These are phyloP conservation scores for Raffaelea albimanens DNA, from an alignment of 2,329 filamentous ascomycete genomes.

Conservation along the genomic window DNA sequence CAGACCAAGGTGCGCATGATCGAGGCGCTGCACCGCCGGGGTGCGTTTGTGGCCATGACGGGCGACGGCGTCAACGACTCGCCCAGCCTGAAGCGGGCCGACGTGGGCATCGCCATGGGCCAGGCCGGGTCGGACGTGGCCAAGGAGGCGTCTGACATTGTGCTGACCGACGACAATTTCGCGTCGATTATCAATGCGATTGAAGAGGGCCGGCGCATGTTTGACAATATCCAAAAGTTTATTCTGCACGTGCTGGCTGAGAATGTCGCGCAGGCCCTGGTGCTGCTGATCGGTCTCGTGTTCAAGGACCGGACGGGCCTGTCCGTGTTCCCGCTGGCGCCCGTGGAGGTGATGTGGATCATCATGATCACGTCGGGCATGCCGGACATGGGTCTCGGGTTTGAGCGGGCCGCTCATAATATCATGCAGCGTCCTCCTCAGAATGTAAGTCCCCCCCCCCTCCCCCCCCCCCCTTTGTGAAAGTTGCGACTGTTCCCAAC, in stretches of 20 bases:
- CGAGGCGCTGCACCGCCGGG: not conserved
- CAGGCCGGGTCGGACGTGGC: conserved; percentile 53
- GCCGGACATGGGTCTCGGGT: conserved; percentile 59
- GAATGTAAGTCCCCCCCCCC: conserved; percentile 16
- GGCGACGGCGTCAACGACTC: conserved; percentile 64
- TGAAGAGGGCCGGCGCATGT: conserved; percentile 53
- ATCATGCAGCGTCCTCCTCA: conserved; percentile 54
- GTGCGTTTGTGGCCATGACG: conserved; percentile 61
- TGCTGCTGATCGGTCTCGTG: conserved; percentile 50
- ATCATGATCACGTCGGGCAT: conserved; percentile 61
- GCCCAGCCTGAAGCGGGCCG: conserved; percentile 52
- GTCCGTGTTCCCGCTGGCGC: conserved; percentile 56
- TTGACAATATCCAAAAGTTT: conserved; percentile 58
- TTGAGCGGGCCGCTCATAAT: conserved; percentile 53
- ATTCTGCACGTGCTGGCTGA: conserved; percentile 35
- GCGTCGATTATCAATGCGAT: conserved; percentile 62
- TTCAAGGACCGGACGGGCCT: conserved; percentile 51
- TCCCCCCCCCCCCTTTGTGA: not conserved
- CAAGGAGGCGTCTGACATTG: conserved; percentile 54
- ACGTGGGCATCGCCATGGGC: conserved; percentile 59
- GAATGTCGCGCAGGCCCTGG: conserved; percentile 49
- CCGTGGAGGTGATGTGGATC: conserved; percentile 62
- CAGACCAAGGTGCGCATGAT: conserved; percentile 54
- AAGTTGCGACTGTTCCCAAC: no score
- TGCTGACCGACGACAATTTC: conserved; percentile 62